Percentiles rank a stretch among this genome's conserved stretches.
Conservation (phyloP, 164 flowering plant species). For the Piper betle region DNA sequence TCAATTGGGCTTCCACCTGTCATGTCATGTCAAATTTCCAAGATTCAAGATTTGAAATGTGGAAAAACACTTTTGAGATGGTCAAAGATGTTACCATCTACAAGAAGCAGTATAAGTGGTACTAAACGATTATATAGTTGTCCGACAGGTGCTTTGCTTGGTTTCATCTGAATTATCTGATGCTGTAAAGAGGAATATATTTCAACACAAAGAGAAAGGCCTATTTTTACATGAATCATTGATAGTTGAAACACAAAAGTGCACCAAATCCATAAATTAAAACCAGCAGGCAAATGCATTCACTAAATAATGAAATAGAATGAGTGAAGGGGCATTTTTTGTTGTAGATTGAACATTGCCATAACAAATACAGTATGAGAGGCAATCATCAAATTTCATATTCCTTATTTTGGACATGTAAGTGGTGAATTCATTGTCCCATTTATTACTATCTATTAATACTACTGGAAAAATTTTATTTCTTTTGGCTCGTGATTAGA, state of each 20-base stretch:
- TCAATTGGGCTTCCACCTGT: constrained; percentile 93
- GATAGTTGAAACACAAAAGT: too few species aligned
- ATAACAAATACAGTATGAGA: too few species aligned
- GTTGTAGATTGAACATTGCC: too few species aligned
- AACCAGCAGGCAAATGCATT: too few species aligned
- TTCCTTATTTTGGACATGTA: too few species aligned
- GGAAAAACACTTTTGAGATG: background rate
- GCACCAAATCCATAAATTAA: too few species aligned
- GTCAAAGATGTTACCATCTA: constrained; percentile 52
- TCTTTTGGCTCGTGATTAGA: background rate
- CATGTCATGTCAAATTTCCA: constrained; percentile 5
- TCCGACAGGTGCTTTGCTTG: constrained; percentile 44
- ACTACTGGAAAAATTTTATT: background rate
- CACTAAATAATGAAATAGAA: too few species aligned
- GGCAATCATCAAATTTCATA: too few species aligned
- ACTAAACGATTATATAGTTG: constrained; percentile 66
- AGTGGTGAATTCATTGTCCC: background rate
- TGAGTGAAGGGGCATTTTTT: too few species aligned
- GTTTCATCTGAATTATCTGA: constrained; percentile 49
- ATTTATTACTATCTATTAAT: background rate
- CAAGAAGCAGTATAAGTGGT: constrained; percentile 84
- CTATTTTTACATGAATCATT: too few species aligned
- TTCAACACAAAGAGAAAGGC: background rate
- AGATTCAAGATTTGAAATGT: background rate
- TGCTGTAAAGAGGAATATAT: constrained; percentile 2